A percentile compares a stretch with the other conserved stretches of the same genome.
phyloP scores from a whole-genome alignment of 768 basidiomycete genomes.

The Lactifluus hygrophoroides region DNA sequence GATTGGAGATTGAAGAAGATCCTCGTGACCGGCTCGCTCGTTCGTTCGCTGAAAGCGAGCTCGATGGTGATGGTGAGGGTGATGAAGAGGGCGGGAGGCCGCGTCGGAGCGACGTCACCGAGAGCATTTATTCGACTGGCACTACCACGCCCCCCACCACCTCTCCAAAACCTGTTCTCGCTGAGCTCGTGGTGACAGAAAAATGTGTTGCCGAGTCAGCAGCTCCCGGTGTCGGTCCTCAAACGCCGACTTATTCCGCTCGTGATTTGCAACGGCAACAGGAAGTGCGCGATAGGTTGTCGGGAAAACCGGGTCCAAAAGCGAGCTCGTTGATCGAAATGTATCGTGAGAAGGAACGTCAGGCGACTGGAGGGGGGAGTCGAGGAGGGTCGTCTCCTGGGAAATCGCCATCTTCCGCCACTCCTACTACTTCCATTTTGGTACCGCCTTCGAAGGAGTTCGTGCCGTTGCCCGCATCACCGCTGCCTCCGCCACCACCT shows the following conservation, averaged over 20 bases:
- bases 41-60: slow-evolving; percentile 20
- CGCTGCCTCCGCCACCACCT: too few relatives aligned
- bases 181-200: neutral
- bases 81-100: too few relatives aligned
- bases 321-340: slow-evolving; percentile 78
- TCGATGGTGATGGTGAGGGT: too few relatives aligned
- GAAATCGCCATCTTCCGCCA: slow-evolving; percentile 21
- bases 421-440: neutral
- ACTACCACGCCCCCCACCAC: neutral
- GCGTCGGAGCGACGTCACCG: slow-evolving; percentile 6
- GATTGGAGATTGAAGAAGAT: neutral
- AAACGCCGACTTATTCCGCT: neutral
- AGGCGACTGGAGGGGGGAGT: too few relatives aligned
- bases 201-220: neutral
- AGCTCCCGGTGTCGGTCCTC: neutral
- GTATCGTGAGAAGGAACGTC: slow-evolving; percentile 62
- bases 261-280: slow-evolving; percentile 6
- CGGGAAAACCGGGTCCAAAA: slow-evolving; percentile 34
- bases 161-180: neutral
- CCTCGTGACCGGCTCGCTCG: slow-evolving; percentile 7
- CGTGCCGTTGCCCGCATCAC: slow-evolving; percentile 20
- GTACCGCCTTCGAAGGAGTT: neutral
- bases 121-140: slow-evolving; percentile 7
- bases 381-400: too few relatives aligned
- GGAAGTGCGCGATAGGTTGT: slow-evolving; percentile 8